A percentile compares a stretch with the other conserved stretches of the same genome.
phyloP scores from a whole-genome alignment of 2,329 filamentous ascomycete species.

The Neopestalotiopsis clavispora region DNA sequence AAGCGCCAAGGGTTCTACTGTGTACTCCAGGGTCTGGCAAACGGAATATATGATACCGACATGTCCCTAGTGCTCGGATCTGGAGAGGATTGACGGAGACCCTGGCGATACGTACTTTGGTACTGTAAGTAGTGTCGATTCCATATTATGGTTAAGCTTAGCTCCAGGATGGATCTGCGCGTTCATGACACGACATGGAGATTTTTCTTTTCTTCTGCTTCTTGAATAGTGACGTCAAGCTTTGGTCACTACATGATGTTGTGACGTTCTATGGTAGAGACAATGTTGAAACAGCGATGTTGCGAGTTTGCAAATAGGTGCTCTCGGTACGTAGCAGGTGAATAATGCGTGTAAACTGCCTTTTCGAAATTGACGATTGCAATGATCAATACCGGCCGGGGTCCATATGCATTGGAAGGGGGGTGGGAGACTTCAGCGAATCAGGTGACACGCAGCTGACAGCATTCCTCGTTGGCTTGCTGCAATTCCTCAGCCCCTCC shows the following conservation, averaged over 20 bases:
- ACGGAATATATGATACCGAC: conserved; percentile 1
- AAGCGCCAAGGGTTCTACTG: background rate
- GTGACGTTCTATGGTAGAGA: background rate
- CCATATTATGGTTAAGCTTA: conserved; percentile 1
- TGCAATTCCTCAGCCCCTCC: background rate
- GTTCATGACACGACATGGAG: background rate
- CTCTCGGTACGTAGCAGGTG: no score
- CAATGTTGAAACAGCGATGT: background rate
- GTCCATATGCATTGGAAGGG: background rate
- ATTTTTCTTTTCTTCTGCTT: background rate
- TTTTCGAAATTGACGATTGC: no score
- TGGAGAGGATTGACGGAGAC: background rate
- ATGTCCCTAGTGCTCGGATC: background rate
- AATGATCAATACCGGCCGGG: background rate
- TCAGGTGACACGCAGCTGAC: background rate
- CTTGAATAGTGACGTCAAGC: background rate
- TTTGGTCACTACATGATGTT: background rate
- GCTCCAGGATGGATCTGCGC: background rate
- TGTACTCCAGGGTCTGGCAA: background rate
- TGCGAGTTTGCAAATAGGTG: background rate
- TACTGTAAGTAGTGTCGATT: background rate
- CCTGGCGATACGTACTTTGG: background rate
- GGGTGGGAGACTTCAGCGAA: background rate
- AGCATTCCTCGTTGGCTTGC: background rate
- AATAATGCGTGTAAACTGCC: no score